Evolutionary conservation across 768 basidiomycete genomes (phyloP), one percentile per base, ranked within the genome.

Genomic region (Rubroboletus satanas): DNA sequence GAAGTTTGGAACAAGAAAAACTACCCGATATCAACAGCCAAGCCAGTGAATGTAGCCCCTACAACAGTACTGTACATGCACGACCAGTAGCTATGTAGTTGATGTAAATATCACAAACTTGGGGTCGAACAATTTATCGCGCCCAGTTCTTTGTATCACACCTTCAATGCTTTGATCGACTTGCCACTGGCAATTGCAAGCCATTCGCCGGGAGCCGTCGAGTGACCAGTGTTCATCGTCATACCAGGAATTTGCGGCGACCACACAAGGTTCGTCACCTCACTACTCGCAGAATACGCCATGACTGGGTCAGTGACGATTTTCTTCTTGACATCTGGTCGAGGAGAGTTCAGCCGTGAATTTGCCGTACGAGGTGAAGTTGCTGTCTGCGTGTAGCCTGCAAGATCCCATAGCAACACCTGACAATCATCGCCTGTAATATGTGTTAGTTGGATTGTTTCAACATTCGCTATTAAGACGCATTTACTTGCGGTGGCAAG

Each of bases 341-440:
- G 78, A 17, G 90, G 90, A 17, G 90, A 90, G 67, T 88, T 88
- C 50, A 90, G 72, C 7, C 90, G 81, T 35, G 88, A 83, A 51
- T 84, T 83, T 45, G 84, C 81, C 14, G 71, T 73, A n/a, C 87
- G 80, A 21, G 88, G 88, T 31, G 87, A 90, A 21, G 84, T 78
- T 4, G 82, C 80, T 36, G 74, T 77, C 60, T 79, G 83, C 9
- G 84, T 80, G 65, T 85, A 77, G 49, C 77, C 75, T 54, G 84
- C 77, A 42, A 97, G 80, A 68, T 98, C 95, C 91, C 95, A 98
- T 14, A 98, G 70, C 10, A 97, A 75, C n/a, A 97, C 77, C 73
- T 96, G 94, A 59, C 88, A 89, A 72, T 98, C 95, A 69, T 98
- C 95, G 52, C 85, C 94, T 97, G 66, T 15, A 48, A 43, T 26